These are phyloP conservation scores for Mycena polygramma DNA, from an alignment of 768 basidiomycete species.

Conservation along the genomic window DNA sequence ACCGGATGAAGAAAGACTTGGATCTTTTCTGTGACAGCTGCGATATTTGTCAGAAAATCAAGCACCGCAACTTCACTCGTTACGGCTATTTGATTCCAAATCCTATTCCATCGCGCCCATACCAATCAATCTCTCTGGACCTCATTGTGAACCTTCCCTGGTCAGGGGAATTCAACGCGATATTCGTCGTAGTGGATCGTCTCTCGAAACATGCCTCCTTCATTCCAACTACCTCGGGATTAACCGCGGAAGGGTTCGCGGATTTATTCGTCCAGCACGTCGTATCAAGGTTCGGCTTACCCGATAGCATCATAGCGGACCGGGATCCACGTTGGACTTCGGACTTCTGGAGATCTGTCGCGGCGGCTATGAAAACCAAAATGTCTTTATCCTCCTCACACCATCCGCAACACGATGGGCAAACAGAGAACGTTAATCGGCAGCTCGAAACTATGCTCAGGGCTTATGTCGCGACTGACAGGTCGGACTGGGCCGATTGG, in stretches of 20 bases:
- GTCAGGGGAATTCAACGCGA: slow-evolving; percentile 29
- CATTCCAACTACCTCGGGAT: slow-evolving; percentile 20
- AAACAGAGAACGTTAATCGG: slow-evolving; percentile 2
- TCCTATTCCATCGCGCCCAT: slow-evolving; percentile 37
- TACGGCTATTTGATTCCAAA: slow-evolving; percentile 41
- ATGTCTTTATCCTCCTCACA: background rate
- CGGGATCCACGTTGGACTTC: slow-evolving; percentile 22
- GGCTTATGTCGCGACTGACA: background rate
- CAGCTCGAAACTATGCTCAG: slow-evolving; percentile 4
- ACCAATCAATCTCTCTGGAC: slow-evolving; percentile 42
- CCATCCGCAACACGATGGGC: slow-evolving; percentile 7
- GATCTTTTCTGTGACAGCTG: background rate
- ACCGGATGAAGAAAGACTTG: background rate
- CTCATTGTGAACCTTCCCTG: slow-evolving; percentile 44
- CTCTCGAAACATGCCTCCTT: slow-evolving; percentile 26
- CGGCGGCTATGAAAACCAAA: background rate
- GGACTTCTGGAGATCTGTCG: slow-evolving; percentile 25
- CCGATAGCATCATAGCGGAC: slow-evolving; percentile 22
- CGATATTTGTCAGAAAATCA: background rate
- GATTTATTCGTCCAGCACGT: slow-evolving; percentile 6
- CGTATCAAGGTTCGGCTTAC: slow-evolving; percentile 13
- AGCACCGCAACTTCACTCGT: background rate
- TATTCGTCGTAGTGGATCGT: slow-evolving; percentile 8
- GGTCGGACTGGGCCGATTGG: background rate
- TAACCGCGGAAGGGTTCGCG: background rate